phyloP scores from a whole-genome alignment of 768 basidiomycete species.

The Suillus plorans region DNA sequence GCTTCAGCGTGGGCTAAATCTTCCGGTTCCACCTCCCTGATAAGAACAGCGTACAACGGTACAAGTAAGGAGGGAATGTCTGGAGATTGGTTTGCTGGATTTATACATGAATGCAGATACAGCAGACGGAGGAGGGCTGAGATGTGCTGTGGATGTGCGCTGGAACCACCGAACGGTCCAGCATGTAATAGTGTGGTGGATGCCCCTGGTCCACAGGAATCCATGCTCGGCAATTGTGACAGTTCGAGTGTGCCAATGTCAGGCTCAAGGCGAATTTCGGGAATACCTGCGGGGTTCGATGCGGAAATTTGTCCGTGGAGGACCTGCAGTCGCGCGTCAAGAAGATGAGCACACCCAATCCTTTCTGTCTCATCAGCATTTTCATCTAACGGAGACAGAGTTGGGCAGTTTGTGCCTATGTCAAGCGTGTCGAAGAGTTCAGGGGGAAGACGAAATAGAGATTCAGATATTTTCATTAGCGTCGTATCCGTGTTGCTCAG shows the following conservation, averaged over 20 bases:
- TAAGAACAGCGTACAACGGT: constrained; percentile 62
- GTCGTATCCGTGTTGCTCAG: constrained; percentile 44
- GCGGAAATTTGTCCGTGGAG: constrained; percentile 37
- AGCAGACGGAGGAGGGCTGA: constrained; percentile 68
- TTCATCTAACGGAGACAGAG: constrained; percentile 51
- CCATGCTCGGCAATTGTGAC: constrained; percentile 34
- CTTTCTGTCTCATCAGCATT: constrained; percentile 44
- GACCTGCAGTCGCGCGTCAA: constrained; percentile 53
- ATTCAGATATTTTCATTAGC: constrained; percentile 50
- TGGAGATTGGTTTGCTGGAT: constrained; percentile 69
- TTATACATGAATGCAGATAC: constrained; percentile 68
- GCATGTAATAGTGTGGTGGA: constrained; percentile 50
- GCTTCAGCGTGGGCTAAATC: constrained; percentile 72
- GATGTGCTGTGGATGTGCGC: constrained; percentile 57
- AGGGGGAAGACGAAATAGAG: constrained; percentile 55
- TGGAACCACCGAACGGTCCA: constrained; percentile 41
- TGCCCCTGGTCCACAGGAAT: constrained; percentile 26
- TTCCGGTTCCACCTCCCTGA: constrained; percentile 58
- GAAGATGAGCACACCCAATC: constrained; percentile 47
- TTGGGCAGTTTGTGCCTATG: constrained; percentile 39
- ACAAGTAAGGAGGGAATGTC: constrained; percentile 70
- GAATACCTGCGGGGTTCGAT: constrained; percentile 28
- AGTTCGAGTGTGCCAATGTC: constrained; percentile 15
- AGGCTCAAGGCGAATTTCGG: constrained; percentile 42
- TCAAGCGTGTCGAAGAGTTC: constrained; percentile 50